Percentiles rank a stretch among this genome's conserved stretches.
Conservation (phyloP, 2,329 filamentous ascomycete genomes). For the Colletotrichum lupini region DNA sequence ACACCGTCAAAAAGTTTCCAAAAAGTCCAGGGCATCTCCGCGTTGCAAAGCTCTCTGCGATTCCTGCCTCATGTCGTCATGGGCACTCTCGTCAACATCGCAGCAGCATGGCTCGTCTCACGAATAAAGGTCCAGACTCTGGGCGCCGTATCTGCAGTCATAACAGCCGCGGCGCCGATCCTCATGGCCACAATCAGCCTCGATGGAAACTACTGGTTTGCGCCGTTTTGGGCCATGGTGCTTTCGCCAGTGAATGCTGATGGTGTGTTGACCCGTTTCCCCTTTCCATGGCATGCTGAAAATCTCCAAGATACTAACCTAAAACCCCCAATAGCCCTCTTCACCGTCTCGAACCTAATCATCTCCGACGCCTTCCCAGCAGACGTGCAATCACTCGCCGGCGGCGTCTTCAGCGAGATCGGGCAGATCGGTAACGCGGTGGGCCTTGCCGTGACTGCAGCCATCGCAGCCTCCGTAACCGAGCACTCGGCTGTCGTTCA, state of each 20-base stretch:
- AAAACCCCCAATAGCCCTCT: slow-evolving; percentile 53
- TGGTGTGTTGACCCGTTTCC: slow-evolving; percentile 39
- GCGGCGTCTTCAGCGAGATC: slow-evolving; percentile 69
- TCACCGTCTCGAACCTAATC: slow-evolving; percentile 65
- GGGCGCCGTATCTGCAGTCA: slow-evolving; percentile 50
- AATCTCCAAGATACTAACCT: not conserved
- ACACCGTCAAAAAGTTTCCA: slow-evolving; percentile 54
- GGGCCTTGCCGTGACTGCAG: slow-evolving; percentile 61
- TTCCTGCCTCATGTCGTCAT: slow-evolving; percentile 59
- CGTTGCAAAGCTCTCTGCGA: slow-evolving; percentile 58
- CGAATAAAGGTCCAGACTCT: slow-evolving; percentile 51
- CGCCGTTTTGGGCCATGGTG: slow-evolving; percentile 55
- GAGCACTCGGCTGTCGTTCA: slow-evolving; percentile 44
- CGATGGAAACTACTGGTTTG: slow-evolving; percentile 61
- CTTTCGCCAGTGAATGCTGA: slow-evolving; percentile 57
- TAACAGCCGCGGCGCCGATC: slow-evolving; percentile 59
- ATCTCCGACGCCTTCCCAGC: slow-evolving; percentile 65
- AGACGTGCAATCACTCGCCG: slow-evolving; percentile 66
- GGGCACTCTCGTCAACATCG: slow-evolving; percentile 54
- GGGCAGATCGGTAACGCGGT: slow-evolving; percentile 67
- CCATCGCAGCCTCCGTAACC: slow-evolving; percentile 58
- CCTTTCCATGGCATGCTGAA: not conserved
- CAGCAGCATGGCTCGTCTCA: slow-evolving; percentile 54
- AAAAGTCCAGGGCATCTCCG: slow-evolving; percentile 56
- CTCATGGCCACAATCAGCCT: slow-evolving; percentile 65